Conservation (phyloP, 2,329 filamentous ascomycete genomes). For the Penicillium sp. region DNA sequence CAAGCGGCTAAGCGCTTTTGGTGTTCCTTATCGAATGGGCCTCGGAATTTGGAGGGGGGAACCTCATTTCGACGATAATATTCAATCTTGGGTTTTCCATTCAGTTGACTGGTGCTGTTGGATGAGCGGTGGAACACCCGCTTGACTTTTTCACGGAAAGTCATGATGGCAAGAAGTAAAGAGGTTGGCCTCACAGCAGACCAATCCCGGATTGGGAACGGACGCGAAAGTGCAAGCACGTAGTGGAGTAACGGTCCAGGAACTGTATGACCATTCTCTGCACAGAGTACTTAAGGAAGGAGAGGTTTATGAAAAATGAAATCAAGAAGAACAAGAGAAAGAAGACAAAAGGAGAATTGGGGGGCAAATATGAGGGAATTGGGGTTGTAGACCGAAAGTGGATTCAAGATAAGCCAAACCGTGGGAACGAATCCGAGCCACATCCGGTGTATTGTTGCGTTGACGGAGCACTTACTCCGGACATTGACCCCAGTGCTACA, state of each 20-base stretch:
- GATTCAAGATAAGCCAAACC: constrained; percentile 16
- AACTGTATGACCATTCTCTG: constrained; percentile 28
- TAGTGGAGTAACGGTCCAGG: constrained; percentile 15
- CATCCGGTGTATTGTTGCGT: not conserved
- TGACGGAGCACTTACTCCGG: not conserved
- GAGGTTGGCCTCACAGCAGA: constrained; percentile 15
- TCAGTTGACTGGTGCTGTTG: constrained; percentile 18
- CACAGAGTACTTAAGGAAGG: not conserved
- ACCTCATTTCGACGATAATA: constrained; percentile 51
- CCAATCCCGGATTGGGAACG: constrained; percentile 31
- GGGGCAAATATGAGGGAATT: constrained; percentile 5
- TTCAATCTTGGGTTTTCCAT: constrained; percentile 44
- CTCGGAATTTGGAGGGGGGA: constrained; percentile 50
- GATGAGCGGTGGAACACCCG: constrained; percentile 36
- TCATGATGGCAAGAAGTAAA: constrained; percentile 26
- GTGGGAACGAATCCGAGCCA: constrained; percentile 4
- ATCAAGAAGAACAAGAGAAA: constrained; percentile 7
- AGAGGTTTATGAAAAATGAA: not conserved
- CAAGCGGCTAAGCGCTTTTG: constrained; percentile 46
- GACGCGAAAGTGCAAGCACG: constrained; percentile 38
- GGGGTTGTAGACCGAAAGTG: not conserved
- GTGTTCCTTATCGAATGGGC: constrained; percentile 49
- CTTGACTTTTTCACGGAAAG: constrained; percentile 39
- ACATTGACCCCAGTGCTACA: not conserved
- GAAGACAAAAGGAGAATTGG: not conserved